Evolutionary conservation across 2,329 filamentous ascomycete species (phyloP), one percentile per base, ranked within the genome.

Genomic region (Uncinocarpus reesii): DNA sequence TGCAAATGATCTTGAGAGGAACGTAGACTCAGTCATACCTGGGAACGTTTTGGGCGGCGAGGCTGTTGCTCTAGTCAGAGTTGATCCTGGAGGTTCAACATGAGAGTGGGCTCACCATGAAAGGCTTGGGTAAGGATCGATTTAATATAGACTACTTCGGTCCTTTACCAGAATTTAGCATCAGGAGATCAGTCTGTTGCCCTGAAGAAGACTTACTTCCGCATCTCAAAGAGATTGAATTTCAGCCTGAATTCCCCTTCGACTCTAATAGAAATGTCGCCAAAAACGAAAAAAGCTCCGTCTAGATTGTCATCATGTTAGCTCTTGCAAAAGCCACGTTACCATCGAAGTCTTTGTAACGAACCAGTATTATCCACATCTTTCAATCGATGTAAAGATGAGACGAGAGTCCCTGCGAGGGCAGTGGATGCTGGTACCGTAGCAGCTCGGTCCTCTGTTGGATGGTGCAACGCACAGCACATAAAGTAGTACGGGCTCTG

Each of bases 201-300:
- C 7, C 4, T 16, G 2, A 16, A 4, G 23, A 29, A 41, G 20
- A 62, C 72, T 57, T 64, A 78, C 73, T 76, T 78, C 57, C 70
- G 72, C 67, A 86, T 78, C 63, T 89, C 84, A 64, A 83, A 89
- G 11, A 94, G 73, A 42, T 78, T 83, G 62, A 95, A 94, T 48
- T 80, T 77, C 32, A 95, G 73, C 29, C 81, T 75, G 61, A 81
- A 90, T 16, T 71, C 73, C 24, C 88, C 88, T 57, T 84, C 78
- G 20, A 80, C 72, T 60, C 83, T 83, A 52, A 90, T 80, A 0
- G 86, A 92, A 18, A 95, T 72, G 64, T 95, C 87, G 4, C 84
- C 84, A 65, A 93, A 94, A n/a, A 94, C 82, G 60, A 94, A 94
- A 67, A 88, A 93, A 0, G 82, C 86, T 8, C 84, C 84, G 64